Percentiles rank a stretch among this genome's conserved stretches.
Evolutionary conservation across 805 yeast genomes (phyloP).

Genomic region (Metschnikowia santaceciliae): DNA sequence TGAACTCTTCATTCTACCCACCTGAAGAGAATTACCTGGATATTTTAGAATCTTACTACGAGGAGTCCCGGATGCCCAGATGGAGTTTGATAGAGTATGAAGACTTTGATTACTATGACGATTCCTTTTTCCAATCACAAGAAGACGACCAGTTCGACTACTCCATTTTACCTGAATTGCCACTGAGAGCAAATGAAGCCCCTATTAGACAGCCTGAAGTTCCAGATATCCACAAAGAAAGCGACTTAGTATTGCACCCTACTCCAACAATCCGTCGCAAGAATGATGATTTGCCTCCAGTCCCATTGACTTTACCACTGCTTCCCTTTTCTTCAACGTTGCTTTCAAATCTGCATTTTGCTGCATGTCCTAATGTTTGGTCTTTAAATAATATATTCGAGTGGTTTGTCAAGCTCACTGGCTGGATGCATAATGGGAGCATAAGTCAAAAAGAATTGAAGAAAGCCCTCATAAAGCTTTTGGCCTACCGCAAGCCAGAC

Average conservation of each 20-base stretch:
- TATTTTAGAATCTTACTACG: constrained; percentile 8
- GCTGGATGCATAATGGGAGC: constrained; percentile 50
- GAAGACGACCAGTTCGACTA: constrained; percentile 27
- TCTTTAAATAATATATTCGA: constrained; percentile 45
- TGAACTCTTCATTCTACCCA: constrained; percentile 3
- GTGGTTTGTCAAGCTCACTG: constrained; percentile 51
- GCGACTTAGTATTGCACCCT: not conserved
- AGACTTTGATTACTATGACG: constrained; percentile 13
- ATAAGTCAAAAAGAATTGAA: constrained; percentile 52
- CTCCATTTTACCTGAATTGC: constrained; percentile 34
- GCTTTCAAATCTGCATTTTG: constrained; percentile 46
- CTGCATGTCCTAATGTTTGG: constrained; percentile 45
- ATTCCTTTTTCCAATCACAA: constrained; percentile 21
- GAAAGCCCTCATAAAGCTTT: constrained; percentile 47
- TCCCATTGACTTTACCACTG: constrained; percentile 49
- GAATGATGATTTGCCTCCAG: constrained; percentile 34
- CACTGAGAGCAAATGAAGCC: constrained; percentile 11
- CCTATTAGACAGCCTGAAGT: not conserved
- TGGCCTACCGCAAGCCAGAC: constrained; percentile 49
- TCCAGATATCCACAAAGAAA: not conserved
- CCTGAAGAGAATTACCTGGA: constrained; percentile 9
- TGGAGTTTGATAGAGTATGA: constrained; percentile 18
- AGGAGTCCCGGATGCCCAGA: constrained; percentile 15
- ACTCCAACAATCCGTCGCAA: constrained; percentile 11
- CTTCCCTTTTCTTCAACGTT: constrained; percentile 54